Evolutionary conservation across 2,329 filamentous ascomycete species (phyloP), one percentile per base, ranked within the genome.

Genomic region (Diaporthe ilicicola): DNA sequence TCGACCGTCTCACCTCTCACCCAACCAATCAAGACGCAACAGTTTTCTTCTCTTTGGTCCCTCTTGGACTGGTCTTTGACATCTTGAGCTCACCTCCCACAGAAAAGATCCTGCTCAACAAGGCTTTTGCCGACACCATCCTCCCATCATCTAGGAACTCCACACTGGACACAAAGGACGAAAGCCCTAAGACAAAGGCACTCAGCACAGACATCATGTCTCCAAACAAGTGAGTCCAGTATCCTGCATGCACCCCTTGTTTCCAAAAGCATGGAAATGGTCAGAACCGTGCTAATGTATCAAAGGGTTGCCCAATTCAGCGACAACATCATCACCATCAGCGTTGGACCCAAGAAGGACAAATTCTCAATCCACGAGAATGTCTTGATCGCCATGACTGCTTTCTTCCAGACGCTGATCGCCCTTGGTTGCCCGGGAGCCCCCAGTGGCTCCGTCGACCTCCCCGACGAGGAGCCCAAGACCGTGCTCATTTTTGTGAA

Each of bases 381-480:
- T 2, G 13, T 46, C 34, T 22, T 70, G 27, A 5, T 13, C 15
- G 9, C 2, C 10, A 0, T 32, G 1, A 32, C 17, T 12, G 7
- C 10, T 3, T 13, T 50, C 8, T 19, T 64, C 55, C 19, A 27
- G 10, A 2, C 3, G 7, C 7, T 51, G 10, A 13, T 42, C 53
- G n/a, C 4, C 46, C 19, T 8, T 29, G 44, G 8, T 4, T 3
- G 44, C 29, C 15, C 2, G 12, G 54, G 4, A 4, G 9, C 37
- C n/a, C 17, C 32, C 6, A 17, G 12, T 17, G 19, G 10, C 15
- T 22, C 7, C 1, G 64, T 79, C 7, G 69, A 80, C 0, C 61
- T 81, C 0, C 77, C 76, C 0, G 76, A 78, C 2, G 78, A 81
- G 44, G 74, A 79, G 24, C 77, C 79, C 3, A 69, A 74, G 0